Evolutionary conservation across 345 rosid genomes (phyloP), one percentile per base, ranked within the genome.

Genomic region (Gossypium anomalum): DNA sequence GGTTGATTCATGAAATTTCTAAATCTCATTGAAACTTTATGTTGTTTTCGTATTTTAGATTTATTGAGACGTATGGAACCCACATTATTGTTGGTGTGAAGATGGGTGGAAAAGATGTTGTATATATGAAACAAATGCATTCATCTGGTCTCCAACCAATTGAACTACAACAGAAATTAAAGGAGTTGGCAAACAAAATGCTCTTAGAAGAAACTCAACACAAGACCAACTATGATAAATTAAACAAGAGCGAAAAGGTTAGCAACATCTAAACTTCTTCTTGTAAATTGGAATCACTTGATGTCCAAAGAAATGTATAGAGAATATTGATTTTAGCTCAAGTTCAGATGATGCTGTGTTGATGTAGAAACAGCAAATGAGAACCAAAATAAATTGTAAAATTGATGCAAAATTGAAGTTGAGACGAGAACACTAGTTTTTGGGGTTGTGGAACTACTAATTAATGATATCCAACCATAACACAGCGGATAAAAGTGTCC

Each of bases 71-170:
- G 16, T 94, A 80, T 81, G 98, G 98, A 43, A 94, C 98, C 7
- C 98, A 94, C 86, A 82, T 94, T 64, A 84, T 92, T 73, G 92
- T 89, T 82, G 91, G 97, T 72, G 86, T 94, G 67, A 92, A 92
- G 85, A 92, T 92, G 97, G 98, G 98, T 77, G 98, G 97, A 67
- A 92, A 92, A 85, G 97, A 92, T 82, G 98, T 94, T 51, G 83
- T 94, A 78, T 91, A 86, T 77, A 79, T 91, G 62, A 92, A 94
- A 73, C 97, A 94, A 73, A 93, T 83, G 70, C 93, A 94, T 79
- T 86, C 98, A 2, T 89, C 98, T 56, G 77, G 68, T 74, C 89
- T 91, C 64, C 93, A 84, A 75, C 89, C 93, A 63, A 89, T 86
- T 79, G 97, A 91, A 75, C 77, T 92, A 58, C 98, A 94, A 75